Evolutionary conservation across 2,329 filamentous ascomycete genomes (phyloP).

Genomic region (Rutstroemia sp.): DNA sequence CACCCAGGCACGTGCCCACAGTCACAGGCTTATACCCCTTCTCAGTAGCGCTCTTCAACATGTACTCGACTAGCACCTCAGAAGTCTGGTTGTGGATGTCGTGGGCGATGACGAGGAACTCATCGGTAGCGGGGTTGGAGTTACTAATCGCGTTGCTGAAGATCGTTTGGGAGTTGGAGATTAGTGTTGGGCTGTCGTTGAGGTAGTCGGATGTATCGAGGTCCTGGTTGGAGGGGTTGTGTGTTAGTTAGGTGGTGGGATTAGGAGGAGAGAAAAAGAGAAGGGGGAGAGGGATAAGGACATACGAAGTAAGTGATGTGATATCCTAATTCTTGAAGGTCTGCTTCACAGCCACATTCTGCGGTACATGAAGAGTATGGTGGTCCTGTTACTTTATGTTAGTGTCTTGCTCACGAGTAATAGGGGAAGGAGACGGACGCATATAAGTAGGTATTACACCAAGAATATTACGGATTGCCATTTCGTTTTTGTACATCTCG

Average conservation of each 20-base stretch:
- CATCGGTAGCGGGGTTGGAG: slow-evolving; percentile 12
- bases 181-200: slow-evolving; percentile 35
- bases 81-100: slow-evolving; percentile 30
- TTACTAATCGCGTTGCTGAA: slow-evolving; percentile 14
- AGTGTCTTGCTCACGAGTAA: background rate
- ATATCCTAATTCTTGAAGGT: slow-evolving; percentile 36
- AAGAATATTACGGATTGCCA: slow-evolving; percentile 46
- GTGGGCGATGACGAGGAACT: slow-evolving; percentile 36
- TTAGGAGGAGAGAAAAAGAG: too few species aligned
- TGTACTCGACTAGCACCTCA: slow-evolving; percentile 24
- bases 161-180: slow-evolving; percentile 38
- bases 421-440: slow-evolving; percentile 31
- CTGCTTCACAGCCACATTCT: slow-evolving; percentile 28
- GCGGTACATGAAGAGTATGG: slow-evolving; percentile 38
- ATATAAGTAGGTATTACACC: slow-evolving; percentile 48
- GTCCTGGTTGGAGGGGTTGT: background rate
- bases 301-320: slow-evolving; percentile 40
- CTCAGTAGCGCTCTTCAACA: slow-evolving; percentile 24
- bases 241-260: background rate
- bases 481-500: slow-evolving; percentile 45
- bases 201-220: slow-evolving; percentile 45
- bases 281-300: background rate
- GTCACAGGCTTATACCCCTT: slow-evolving; percentile 34
- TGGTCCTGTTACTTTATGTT: slow-evolving; percentile 17
- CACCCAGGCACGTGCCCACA: slow-evolving; percentile 38